Percentiles rank a stretch among this genome's conserved stretches.
Evolutionary conservation across 495 filamentous ascomycete species (phyloP).

Genomic region (Penicillium soppii): DNA sequence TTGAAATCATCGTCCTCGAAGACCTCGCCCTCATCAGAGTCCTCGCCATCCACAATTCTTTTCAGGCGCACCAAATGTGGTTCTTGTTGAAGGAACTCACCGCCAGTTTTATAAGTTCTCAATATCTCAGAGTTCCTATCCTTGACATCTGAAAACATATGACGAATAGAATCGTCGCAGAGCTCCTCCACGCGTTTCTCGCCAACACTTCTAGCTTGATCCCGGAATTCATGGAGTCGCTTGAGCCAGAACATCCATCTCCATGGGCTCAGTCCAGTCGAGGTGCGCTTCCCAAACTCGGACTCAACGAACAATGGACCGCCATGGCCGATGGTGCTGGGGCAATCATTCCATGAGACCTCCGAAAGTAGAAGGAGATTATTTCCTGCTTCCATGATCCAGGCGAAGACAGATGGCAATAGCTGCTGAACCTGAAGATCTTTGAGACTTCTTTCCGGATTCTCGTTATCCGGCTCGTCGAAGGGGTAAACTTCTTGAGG

Average conservation of each 20-base stretch:
- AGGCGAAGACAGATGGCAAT: slow-evolving; percentile 12
- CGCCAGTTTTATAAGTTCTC: slow-evolving; percentile 8
- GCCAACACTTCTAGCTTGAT: slow-evolving; percentile 6
- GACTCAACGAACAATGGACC: slow-evolving; percentile 6
- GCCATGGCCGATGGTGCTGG: slow-evolving; percentile 6
- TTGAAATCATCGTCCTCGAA: too few relatives aligned
- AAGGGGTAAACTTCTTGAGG: slow-evolving; percentile 3
- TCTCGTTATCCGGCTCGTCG: slow-evolving; percentile 10
- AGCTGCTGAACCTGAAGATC: slow-evolving; percentile 10
- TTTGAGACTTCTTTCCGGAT: not conserved
- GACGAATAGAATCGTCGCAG: slow-evolving; percentile 5
- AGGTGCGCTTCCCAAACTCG: slow-evolving; percentile 8
- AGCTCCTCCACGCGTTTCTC: slow-evolving; percentile 10
- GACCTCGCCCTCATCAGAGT: too few relatives aligned
- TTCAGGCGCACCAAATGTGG: slow-evolving; percentile 4
- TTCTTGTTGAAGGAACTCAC: slow-evolving; percentile 13
- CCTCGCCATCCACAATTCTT: too few relatives aligned
- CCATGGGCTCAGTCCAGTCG: slow-evolving; percentile 11
- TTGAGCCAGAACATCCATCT: slow-evolving; percentile 10
- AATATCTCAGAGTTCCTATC: slow-evolving; percentile 14
- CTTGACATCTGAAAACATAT: slow-evolving; percentile 6
- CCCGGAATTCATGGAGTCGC: slow-evolving; percentile 12
- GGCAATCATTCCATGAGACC: slow-evolving; percentile 19
- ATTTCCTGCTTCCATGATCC: slow-evolving; percentile 6
- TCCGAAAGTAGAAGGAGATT: slow-evolving; percentile 15